Conservation (phyloP, 768 basidiomycete genomes). For the Tricholoma matsutake region DNA sequence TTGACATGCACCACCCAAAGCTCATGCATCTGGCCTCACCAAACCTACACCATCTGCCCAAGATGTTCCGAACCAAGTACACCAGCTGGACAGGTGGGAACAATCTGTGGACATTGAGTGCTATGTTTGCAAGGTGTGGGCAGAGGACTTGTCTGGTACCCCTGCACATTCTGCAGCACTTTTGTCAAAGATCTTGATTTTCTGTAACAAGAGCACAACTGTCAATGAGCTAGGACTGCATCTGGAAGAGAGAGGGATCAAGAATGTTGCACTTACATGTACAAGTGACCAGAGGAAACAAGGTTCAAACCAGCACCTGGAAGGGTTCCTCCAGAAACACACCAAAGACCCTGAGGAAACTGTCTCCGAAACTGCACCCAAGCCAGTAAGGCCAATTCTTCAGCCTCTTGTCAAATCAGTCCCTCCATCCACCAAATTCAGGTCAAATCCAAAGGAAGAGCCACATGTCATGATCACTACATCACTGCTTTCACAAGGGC, state of each 20-base stretch:
- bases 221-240: constrained; percentile 60
- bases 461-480: constrained; percentile 84
- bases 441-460: constrained; percentile 29
- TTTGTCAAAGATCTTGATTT: constrained; percentile 73
- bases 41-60: constrained; percentile 74
- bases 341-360: constrained; percentile 8
- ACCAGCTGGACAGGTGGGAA: constrained; percentile 77
- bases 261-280: constrained; percentile 64
- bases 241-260: constrained; percentile 58
- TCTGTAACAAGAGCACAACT: constrained; percentile 74
- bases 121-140: constrained; percentile 72
- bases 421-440: constrained; percentile 9
- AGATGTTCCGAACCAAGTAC: constrained; percentile 67
- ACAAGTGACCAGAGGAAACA: constrained; percentile 52
- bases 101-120: constrained; percentile 74
- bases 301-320: constrained; percentile 76
- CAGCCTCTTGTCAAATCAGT: background rate
- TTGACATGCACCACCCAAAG: constrained; percentile 57
- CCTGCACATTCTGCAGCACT: constrained; percentile 13
- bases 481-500: constrained; percentile 84
- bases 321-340: constrained; percentile 57
- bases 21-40: constrained; percentile 79
- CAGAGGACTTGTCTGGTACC: constrained; percentile 47
- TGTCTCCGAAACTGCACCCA: constrained; percentile 5
- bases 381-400: background rate